phyloP scores from a whole-genome alignment of 129 eudicot genomes.

The Flaveria sonorensis region DNA sequence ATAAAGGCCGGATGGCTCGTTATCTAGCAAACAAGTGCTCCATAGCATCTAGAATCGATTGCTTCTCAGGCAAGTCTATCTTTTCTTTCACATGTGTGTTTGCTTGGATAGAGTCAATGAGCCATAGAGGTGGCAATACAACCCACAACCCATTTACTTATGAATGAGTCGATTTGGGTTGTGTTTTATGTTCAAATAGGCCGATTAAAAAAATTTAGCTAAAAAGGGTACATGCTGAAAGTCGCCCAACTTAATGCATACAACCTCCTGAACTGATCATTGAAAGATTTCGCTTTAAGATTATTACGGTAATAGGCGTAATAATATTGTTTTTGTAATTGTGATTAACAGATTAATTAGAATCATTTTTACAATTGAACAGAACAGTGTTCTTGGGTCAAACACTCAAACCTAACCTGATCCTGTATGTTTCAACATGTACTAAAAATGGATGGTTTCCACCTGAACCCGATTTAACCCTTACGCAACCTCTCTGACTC shows the following conservation, averaged over 20 bases:
- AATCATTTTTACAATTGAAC: neutral
- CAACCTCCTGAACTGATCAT: neutral
- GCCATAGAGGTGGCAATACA: neutral
- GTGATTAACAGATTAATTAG: no score
- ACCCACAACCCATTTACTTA: neutral
- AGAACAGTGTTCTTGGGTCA: neutral
- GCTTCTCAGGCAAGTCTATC: conserved; percentile 61
- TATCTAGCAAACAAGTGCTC: conserved; percentile 99
- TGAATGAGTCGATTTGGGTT: neutral
- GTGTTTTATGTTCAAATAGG: neutral
- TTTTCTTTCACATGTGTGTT: neutral
- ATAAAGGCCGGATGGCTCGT: conserved; percentile 98
- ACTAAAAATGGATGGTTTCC: neutral
- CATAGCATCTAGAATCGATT: conserved; percentile 87
- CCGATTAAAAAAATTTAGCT: neutral
- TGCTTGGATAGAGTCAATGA: neutral
- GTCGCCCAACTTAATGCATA: neutral
- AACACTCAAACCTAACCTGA: neutral
- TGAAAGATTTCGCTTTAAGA: neutral
- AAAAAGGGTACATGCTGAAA: neutral
- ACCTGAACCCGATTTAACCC: neutral
- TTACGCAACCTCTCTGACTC: no score
- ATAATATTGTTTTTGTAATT: neutral
- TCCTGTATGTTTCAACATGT: neutral
- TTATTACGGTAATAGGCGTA: neutral